A percentile compares a stretch with the other conserved stretches of the same genome.
phyloP scores from a whole-genome alignment of 1,284 basidiomycete species.

The Tilletia setariae region DNA sequence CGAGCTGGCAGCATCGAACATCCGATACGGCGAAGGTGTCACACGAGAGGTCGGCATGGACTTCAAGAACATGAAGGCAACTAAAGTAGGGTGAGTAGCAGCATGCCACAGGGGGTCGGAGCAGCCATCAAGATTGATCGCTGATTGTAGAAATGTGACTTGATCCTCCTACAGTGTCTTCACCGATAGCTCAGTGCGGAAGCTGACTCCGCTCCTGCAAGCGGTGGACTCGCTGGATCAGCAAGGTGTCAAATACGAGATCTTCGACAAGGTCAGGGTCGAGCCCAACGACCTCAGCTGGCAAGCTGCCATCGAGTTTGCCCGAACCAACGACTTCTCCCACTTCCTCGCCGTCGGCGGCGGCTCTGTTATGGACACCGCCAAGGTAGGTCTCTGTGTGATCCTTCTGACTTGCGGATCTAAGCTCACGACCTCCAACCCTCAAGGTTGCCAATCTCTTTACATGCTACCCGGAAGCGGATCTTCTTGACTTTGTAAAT shows the following conservation, averaged over 20 bases:
- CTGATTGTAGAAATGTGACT: background rate
- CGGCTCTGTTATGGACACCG: conserved; percentile 92
- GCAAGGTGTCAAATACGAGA: conserved; percentile 71
- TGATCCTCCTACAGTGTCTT: conserved; percentile 62
- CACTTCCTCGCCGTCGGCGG: conserved; percentile 77
- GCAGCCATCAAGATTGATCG: background rate
- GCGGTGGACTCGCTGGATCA: conserved; percentile 74
- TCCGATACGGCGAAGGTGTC: conserved; percentile 57
- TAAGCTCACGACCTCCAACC: background rate
- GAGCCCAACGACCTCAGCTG: conserved; percentile 78
- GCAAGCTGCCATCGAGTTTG: conserved; percentile 82
- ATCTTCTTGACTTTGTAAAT: conserved; percentile 88
- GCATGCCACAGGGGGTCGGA: too few species aligned
- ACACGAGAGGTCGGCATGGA: conserved; percentile 82
- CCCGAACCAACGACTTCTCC: conserved; percentile 78
- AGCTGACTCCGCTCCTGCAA: conserved; percentile 78
- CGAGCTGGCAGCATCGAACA: conserved; percentile 88
- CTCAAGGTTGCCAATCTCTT: conserved; percentile 69
- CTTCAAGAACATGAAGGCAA: conserved; percentile 56
- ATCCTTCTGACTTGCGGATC: background rate
- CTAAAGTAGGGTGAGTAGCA: conserved; percentile 66
- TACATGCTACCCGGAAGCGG: conserved; percentile 74
- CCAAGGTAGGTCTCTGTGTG: conserved; percentile 62
- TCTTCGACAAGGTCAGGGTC: conserved; percentile 78
- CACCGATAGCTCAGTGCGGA: conserved; percentile 80